phyloP scores from a whole-genome alignment of 2,329 filamentous ascomycete species.

The Alternaria viburni region DNA sequence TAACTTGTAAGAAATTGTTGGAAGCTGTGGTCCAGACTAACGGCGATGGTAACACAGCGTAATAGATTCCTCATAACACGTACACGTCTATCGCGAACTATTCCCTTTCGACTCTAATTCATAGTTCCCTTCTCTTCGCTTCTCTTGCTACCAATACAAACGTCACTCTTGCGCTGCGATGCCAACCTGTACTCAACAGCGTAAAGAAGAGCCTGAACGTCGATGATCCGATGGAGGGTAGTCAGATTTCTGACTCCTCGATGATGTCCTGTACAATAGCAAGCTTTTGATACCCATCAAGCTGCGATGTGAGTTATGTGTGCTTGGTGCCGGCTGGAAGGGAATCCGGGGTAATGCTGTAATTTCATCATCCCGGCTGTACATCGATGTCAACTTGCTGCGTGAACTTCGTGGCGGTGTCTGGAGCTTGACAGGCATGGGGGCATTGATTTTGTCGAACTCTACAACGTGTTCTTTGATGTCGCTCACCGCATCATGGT shows the following conservation, averaged over 20 bases:
- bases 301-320: conserved; percentile 12
- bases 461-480: conserved; percentile 36
- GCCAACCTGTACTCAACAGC: background rate
- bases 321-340: background rate
- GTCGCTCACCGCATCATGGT: conserved; percentile 20
- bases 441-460: conserved; percentile 26
- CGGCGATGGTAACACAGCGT: background rate
- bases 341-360: conserved; percentile 24
- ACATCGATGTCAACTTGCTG: conserved; percentile 13
- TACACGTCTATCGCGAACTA: background rate
- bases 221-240: background rate
- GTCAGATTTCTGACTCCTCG: background rate
- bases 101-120: background rate
- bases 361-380: conserved; percentile 18
- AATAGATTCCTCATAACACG: background rate
- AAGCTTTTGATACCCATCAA: conserved; percentile 32
- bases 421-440: conserved; percentile 28
- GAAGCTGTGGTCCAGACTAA: background rate
- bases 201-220: background rate
- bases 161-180: background rate
- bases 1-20: background rate
- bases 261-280: conserved; percentile 22
- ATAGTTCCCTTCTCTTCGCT: background rate
- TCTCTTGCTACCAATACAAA: background rate
- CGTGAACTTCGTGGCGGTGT: conserved; percentile 24